Evolutionary conservation across 371 early-diverging fungal species (phyloP).

Genomic region (Funneliformis caledonium): DNA sequence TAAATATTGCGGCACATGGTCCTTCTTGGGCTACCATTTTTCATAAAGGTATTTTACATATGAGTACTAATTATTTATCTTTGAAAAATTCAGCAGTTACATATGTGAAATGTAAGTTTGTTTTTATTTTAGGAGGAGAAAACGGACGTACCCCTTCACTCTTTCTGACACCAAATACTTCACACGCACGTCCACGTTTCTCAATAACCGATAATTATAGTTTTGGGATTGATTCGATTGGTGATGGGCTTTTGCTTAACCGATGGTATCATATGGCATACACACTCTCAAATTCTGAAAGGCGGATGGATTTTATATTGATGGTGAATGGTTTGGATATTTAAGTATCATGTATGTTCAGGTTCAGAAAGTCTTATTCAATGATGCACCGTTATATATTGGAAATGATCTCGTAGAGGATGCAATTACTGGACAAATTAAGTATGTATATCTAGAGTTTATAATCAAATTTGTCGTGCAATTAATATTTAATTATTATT

Average conservation of each 20-base stretch:
- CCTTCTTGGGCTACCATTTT: constrained; percentile 7
- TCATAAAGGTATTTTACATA: constrained; percentile 33
- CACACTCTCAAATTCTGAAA: constrained; percentile 22
- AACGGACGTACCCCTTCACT: constrained; percentile 14
- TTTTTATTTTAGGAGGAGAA: constrained; percentile 4
- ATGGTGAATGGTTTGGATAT: constrained; percentile 19
- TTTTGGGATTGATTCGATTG: neutral
- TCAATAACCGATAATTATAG: neutral
- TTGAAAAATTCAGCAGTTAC: neutral
- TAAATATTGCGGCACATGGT: neutral
- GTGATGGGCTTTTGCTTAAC: neutral
- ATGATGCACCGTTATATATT: constrained; percentile 30
- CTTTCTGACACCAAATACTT: neutral
- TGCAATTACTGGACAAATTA: constrained; percentile 25
- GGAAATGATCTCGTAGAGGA: neutral
- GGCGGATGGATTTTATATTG: constrained; percentile 22
- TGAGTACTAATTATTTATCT: neutral
- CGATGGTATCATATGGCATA: constrained; percentile 38
- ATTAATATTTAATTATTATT: neutral
- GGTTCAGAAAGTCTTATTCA: constrained; percentile 16
- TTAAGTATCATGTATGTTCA: neutral
- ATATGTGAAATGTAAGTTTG: neutral
- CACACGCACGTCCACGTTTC: neutral
- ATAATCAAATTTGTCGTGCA: neutral
- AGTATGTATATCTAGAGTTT: constrained; percentile 3